Base-by-base conservation (phyloP, 2,329 filamentous ascomycete genomes). In the Sporothrix curviconia region DNA sequence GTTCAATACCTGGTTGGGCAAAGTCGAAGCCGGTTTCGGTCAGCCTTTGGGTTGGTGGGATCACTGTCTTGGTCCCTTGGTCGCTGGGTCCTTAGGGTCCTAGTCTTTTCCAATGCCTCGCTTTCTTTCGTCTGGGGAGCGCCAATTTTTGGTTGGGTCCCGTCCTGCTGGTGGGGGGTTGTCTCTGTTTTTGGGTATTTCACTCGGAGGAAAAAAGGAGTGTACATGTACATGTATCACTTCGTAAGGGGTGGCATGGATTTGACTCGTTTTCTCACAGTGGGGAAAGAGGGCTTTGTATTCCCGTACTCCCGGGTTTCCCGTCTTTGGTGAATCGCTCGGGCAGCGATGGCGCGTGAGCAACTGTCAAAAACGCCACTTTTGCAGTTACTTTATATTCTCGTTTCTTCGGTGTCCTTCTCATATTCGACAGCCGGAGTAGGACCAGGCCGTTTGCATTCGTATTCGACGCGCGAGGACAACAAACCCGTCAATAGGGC, bases 151-250 rank as follows among this genome's bases (percentile, higher is more conserved):
- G 51, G 51, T 19, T 44, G 39, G 44, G 37, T n/a, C 37, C 37
- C 28, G 36, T 36, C 22, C 15, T 39, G 24, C 24, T 52, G 24
- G 24, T 40, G 36, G 50, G 46, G 49, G 34, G 36, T 24, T 40
- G 36, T 52, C 49, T 52, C 49, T 52, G 22, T 52, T 52, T 52
- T n/a, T n/a, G n/a, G 36, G 49, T 52, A 40, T 42, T 37, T 37
- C 37, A 42, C 24, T 53, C 50, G 37, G 50, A 53, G 50, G 37
- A 53, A 32, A 42, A 53, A 53, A 37, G 50, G 36, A n/a, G n/a
- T n/a, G n/a, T n/a, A n/a, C n/a, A n/a, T n/a, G n/a, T n/a, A n/a
- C n/a, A 36, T 36, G 50, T 53, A 32, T 42, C 36, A 42, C 15
- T 17, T 43, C 37, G 24, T 32, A 24, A 32, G n/a, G 24, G 50